Evolutionary conservation across 2,329 filamentous ascomycete species (phyloP).

Genomic region (Zymoseptoria passerinii): DNA sequence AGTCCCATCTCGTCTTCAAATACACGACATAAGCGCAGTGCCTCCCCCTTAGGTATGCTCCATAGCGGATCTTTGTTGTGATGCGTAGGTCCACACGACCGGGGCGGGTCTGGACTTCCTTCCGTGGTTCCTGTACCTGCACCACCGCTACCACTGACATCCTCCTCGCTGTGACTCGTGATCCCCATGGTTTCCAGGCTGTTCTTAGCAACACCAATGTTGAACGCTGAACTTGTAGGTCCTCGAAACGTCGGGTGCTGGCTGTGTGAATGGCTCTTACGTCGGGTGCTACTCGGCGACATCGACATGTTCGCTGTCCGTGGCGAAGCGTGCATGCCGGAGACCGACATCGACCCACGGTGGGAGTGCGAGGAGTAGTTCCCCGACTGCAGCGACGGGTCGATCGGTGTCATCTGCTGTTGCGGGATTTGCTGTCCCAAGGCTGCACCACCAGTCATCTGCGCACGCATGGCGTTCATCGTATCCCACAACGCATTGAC

Average conservation of each 20-base stretch:
- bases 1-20: constrained; percentile 87
- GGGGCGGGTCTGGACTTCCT: constrained; percentile 10
- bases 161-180: constrained; percentile 55
- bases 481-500: constrained; percentile 68
- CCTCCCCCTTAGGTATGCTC: constrained; percentile 68
- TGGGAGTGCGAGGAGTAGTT: constrained; percentile 11
- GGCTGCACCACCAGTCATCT: constrained; percentile 24
- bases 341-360: constrained; percentile 12
- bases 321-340: constrained; percentile 15
- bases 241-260: constrained; percentile 64
- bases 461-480: constrained; percentile 57
- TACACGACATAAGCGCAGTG: constrained; percentile 65
- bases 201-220: constrained; percentile 75
- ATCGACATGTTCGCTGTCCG: constrained; percentile 16
- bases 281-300: constrained; percentile 27
- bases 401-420: constrained; percentile 25
- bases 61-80: constrained; percentile 67
- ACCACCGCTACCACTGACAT: constrained; percentile 39
- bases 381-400: constrained; percentile 27
- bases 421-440: constrained; percentile 5
- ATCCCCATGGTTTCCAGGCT: constrained; percentile 89
- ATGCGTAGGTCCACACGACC: constrained; percentile 29
- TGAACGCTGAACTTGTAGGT: constrained; percentile 77
- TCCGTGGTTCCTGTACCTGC: constrained; percentile 16
- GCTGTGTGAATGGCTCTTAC: constrained; percentile 26